phyloP scores from a whole-genome alignment of 2,329 filamentous ascomycete genomes.

The Teratosphaeria zuluensis region DNA sequence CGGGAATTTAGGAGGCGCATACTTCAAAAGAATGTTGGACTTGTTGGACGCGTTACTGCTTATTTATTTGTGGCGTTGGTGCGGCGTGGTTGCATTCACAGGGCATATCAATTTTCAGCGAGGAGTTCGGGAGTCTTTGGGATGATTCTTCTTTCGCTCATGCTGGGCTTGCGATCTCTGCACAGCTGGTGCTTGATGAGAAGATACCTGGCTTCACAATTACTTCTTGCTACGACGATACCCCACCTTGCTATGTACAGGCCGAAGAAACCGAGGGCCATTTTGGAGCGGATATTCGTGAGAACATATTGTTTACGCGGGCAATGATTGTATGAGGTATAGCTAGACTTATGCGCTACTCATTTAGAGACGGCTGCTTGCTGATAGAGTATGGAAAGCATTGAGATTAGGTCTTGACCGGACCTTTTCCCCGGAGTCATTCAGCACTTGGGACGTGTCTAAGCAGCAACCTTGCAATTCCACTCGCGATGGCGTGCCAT shows the following conservation, averaged over 20 bases:
- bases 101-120: constrained; percentile 13
- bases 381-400: background rate
- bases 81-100: background rate
- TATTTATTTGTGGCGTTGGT: background rate
- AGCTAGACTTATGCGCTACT: background rate
- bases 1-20: background rate
- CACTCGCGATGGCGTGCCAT: background rate
- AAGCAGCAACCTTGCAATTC: too few relatives aligned
- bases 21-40: background rate
- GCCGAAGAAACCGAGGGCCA: background rate
- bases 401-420: background rate
- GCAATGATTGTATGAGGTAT: background rate
- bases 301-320: background rate
- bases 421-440: background rate
- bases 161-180: background rate
- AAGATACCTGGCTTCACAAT: constrained; percentile 18
- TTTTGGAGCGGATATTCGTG: background rate
- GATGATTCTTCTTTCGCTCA: constrained; percentile 16
- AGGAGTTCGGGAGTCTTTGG: constrained; percentile 20
- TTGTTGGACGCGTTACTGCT: background rate
- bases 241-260: background rate
- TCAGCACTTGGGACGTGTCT: too few relatives aligned
- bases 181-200: constrained; percentile 8
- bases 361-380: background rate
- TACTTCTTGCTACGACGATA: constrained; percentile 4